phyloP scores from a whole-genome alignment of 1,284 basidiomycete genomes.

The Cryptococcus amylolentus region DNA sequence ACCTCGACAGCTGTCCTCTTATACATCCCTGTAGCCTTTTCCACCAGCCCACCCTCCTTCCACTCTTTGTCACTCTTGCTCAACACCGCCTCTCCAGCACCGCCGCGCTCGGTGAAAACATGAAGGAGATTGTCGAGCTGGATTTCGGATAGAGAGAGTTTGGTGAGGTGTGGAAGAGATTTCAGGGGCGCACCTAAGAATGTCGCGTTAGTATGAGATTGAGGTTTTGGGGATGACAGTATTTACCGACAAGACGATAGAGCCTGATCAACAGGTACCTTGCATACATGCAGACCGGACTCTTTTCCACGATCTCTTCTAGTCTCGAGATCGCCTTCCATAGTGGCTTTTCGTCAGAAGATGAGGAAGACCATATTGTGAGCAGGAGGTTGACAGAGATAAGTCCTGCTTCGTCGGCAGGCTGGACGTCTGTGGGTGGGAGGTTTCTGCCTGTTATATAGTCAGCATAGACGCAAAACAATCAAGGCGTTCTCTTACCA shows the following conservation, averaged over 20 bases:
- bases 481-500: constrained; percentile 18
- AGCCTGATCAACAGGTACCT: constrained; percentile 32
- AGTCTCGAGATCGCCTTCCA: constrained; percentile 23
- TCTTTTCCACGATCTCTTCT: constrained; percentile 23
- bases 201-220: neutral
- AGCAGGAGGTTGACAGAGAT: constrained; percentile 27
- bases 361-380: constrained; percentile 15
- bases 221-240: neutral
- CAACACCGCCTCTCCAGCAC: constrained; percentile 18
- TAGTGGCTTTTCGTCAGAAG: constrained; percentile 14
- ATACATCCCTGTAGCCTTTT: neutral
- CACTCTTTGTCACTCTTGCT: constrained; percentile 10
- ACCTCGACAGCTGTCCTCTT: neutral
- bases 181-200: constrained; percentile 20
- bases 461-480: neutral
- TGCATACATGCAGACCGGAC: constrained; percentile 24
- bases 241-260: constrained; percentile 31
- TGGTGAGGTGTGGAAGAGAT: constrained; percentile 17
- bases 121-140: constrained; percentile 40
- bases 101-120: constrained; percentile 29
- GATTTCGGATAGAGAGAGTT: constrained; percentile 31
- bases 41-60: neutral
- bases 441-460: constrained; percentile 23
- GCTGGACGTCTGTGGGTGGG: constrained; percentile 38
- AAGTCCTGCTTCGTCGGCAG: constrained; percentile 34